These are phyloP conservation scores for Pseudonectria foliicola DNA, from an alignment of 2,329 filamentous ascomycete species.

Conservation along the genomic window DNA sequence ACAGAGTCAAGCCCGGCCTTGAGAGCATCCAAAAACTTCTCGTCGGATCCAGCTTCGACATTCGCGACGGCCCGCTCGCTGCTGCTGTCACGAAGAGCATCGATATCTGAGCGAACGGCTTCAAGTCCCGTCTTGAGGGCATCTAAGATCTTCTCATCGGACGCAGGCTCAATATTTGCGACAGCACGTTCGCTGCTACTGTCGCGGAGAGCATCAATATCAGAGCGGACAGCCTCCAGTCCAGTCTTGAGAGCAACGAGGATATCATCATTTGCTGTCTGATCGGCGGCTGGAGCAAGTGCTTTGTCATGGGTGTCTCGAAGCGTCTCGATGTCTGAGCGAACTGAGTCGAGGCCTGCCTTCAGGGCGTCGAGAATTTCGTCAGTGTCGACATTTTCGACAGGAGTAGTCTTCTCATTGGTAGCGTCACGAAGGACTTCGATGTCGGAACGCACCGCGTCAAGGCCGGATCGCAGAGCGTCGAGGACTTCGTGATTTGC, in stretches of 20 bases:
- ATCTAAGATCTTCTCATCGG: slow-evolving; percentile 77
- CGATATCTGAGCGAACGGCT: slow-evolving; percentile 63
- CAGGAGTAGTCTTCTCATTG: slow-evolving; percentile 39
- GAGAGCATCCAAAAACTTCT: slow-evolving; percentile 73
- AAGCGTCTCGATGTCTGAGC: slow-evolving; percentile 67
- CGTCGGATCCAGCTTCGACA: slow-evolving; percentile 50
- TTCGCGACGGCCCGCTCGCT: slow-evolving; percentile 59
- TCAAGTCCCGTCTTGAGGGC: slow-evolving; percentile 73
- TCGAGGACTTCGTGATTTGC: slow-evolving; percentile 79
- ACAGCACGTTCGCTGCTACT: slow-evolving; percentile 46
- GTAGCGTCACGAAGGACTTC: slow-evolving; percentile 57
- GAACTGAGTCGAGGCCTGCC: slow-evolving; percentile 65
- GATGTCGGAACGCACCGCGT: slow-evolving; percentile 63
- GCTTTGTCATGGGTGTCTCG: slow-evolving; percentile 36
- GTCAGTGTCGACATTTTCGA: slow-evolving; percentile 49
- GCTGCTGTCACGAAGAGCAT: slow-evolving; percentile 60
- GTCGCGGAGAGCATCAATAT: slow-evolving; percentile 66
- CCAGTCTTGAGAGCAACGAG: slow-evolving; percentile 72
- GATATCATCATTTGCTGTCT: slow-evolving; percentile 73
- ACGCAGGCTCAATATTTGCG: slow-evolving; percentile 62
- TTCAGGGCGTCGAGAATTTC: slow-evolving; percentile 82
- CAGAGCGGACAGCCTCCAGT: slow-evolving; percentile 60
- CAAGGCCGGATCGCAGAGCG: slow-evolving; percentile 67
- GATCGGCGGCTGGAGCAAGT: slow-evolving; percentile 39
- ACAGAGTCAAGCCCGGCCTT: slow-evolving; percentile 63